Base-by-base conservation (phyloP, 192 early-diverging fungal genomes). In the Endogone sp. region DNA sequence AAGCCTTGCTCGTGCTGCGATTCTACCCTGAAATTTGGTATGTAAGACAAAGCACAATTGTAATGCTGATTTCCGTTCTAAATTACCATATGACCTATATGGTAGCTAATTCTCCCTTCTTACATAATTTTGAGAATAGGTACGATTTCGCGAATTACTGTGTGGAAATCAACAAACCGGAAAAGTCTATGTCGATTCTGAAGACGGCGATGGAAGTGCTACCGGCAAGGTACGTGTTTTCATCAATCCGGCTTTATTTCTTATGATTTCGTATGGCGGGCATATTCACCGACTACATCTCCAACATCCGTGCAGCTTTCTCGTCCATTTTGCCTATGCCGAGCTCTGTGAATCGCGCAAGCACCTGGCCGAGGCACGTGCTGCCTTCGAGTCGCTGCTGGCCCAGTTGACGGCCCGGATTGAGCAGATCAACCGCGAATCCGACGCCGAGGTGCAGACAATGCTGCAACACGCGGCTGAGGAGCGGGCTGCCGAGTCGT, bases 1-100 rank as follows among this genome's bases (percentile, higher is more conserved):
- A 92, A 64, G 90, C 93, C 6, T 85, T 96, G 63, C 78, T 94
- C 74, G 90, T 84, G 37, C 81, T 98, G 68, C 75, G 95, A 58
- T 90, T 89, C 62, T 97, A 90, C 66, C 95, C 95, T 0, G 94
- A 97, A 71, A 75, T 98, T 16, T 97, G 95, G 97, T 91, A 82
- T 68, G 37, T 16, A 49, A 49, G 16, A 11, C 9, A 1, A 49
- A 49, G 16, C 16, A 16, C n/a, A n/a, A 13, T 23, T 37, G 3
- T 69, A 49, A n/a, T 3, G 56, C 3, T 76, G 28, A 21, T 22
- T 26, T n/a, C 30, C 20, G 2, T 37, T 32, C 25, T 71, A 44
- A 22, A n/a, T 22, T 64, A 16, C 13, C n/a, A n/a, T n/a, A n/a
- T n/a, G n/a, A n/a, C n/a, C n/a, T n/a, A n/a, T n/a, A n/a, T n/a